A percentile compares a stretch with the other conserved stretches of the same genome.
Conservation (phyloP, 1,139 yeast genomes). For the Tardiomyces digboiensis region DNA sequence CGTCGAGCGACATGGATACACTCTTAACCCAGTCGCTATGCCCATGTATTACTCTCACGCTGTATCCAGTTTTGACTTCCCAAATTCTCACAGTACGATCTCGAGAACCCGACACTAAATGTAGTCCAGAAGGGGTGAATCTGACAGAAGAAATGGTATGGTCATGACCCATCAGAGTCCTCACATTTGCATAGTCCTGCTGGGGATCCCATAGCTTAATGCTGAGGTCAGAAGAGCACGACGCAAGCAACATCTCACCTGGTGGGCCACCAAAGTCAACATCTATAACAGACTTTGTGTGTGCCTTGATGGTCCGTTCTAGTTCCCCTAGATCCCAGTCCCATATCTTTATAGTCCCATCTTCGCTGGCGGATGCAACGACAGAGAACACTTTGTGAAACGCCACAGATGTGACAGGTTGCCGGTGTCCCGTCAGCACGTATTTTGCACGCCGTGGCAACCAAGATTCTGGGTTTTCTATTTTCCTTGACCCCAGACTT, state of each 20-base stretch:
- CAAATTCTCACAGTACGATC: constrained; percentile 68
- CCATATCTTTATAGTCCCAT: constrained; percentile 72
- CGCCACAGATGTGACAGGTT: constrained; percentile 52
- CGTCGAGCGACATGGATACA: constrained; percentile 40
- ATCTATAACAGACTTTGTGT: constrained; percentile 56
- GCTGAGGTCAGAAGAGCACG: constrained; percentile 68
- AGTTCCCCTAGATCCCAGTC: constrained; percentile 65
- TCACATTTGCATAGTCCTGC: constrained; percentile 41
- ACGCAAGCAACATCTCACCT: constrained; percentile 31
- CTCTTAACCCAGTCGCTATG: constrained; percentile 89
- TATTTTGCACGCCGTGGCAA: constrained; percentile 47
- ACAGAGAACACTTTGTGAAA: constrained; percentile 69
- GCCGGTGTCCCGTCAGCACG: constrained; percentile 45
- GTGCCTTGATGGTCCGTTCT: constrained; percentile 61
- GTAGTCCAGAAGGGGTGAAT: constrained; percentile 39
- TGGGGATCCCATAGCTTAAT: constrained; percentile 63
- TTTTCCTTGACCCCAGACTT: constrained; percentile 14
- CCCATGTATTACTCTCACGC: constrained; percentile 52
- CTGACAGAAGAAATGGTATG: constrained; percentile 67
- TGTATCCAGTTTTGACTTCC: constrained; percentile 67
- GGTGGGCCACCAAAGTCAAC: constrained; percentile 9
- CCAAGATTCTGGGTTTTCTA: constrained; percentile 44
- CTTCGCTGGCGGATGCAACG: constrained; percentile 59
- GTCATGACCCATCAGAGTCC: constrained; percentile 82
- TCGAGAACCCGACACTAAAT: constrained; percentile 64